A percentile compares a stretch with the other conserved stretches of the same genome.
Evolutionary conservation across 164 flowering plant species (phyloP).

Genomic region (Litsea cubeba): DNA sequence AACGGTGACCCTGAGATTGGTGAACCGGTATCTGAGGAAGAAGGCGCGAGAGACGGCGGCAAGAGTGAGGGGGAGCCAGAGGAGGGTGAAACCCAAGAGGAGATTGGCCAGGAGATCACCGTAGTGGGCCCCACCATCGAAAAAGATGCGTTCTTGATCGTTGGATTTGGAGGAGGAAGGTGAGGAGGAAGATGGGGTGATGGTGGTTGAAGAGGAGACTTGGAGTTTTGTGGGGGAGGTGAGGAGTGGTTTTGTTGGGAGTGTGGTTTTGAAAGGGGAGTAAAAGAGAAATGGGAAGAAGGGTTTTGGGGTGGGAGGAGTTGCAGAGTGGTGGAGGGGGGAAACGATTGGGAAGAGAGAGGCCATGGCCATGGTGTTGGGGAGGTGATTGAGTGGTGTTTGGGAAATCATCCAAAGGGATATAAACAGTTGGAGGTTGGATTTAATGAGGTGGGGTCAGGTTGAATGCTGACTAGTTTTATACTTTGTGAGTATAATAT

Average conservation of each 20-base stretch:
- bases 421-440: too few relatives aligned
- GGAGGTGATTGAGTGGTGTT: not conserved
- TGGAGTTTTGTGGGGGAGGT: slow-evolving; percentile 36
- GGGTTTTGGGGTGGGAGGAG: slow-evolving; percentile 11
- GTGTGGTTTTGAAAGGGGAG: slow-evolving; percentile 19
- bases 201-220: slow-evolving; percentile 50
- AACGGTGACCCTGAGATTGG: slow-evolving; percentile 83
- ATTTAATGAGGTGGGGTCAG: too few relatives aligned
- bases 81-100: slow-evolving; percentile 81
- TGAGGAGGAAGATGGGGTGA: slow-evolving; percentile 28
- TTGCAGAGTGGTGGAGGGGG: slow-evolving; percentile 24
- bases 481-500: too few relatives aligned
- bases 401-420: not conserved
- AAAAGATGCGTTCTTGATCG: slow-evolving; percentile 55
- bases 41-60: slow-evolving; percentile 88
- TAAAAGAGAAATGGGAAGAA: slow-evolving; percentile 14
- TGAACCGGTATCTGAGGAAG: slow-evolving; percentile 82
- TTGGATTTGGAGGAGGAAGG: slow-evolving; percentile 21
- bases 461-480: too few relatives aligned
- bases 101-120: slow-evolving; percentile 85
- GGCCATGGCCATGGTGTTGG: not conserved
- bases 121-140: slow-evolving; percentile 97
- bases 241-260: slow-evolving; percentile 20
- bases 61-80: slow-evolving; percentile 84
- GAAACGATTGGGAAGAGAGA: slow-evolving; percentile 22